These are phyloP conservation scores for Centrapalus pauciflorus DNA, from an alignment of 129 eudicot genomes.

Conservation along the genomic window DNA sequence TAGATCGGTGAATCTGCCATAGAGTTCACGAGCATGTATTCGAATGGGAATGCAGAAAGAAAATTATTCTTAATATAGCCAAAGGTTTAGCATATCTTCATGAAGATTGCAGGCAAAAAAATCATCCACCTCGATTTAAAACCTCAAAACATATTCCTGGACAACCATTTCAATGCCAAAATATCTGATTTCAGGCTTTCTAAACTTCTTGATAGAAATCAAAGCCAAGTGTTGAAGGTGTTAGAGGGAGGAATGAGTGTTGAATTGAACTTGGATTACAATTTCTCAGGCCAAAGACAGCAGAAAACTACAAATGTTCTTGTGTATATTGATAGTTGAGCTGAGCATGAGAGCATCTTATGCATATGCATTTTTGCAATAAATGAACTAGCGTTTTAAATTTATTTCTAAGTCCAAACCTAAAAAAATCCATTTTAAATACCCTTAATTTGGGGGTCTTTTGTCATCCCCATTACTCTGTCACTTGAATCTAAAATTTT, in stretches of 20 bases:
- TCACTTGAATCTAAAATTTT: too few relatives aligned
- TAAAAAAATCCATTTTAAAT: too few relatives aligned
- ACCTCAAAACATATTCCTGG: constrained; percentile 44
- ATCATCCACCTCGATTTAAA: constrained; percentile 37
- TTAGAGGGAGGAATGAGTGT: constrained; percentile 25
- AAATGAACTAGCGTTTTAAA: too few relatives aligned
- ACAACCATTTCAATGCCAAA: constrained; percentile 29
- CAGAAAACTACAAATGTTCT: background rate
- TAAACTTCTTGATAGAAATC: constrained; percentile 30
- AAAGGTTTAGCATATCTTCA: constrained; percentile 53
- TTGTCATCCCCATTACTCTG: too few relatives aligned
- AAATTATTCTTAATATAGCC: constrained; percentile 36
- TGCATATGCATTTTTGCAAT: too few relatives aligned
- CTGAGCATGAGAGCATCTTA: background rate
- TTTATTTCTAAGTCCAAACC: too few relatives aligned
- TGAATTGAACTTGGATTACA: constrained; percentile 20
- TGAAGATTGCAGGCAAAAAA: constrained; percentile 47
- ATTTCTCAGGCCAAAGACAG: constrained; percentile 21
- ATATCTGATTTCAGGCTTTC: constrained; percentile 44
- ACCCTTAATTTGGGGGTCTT: too few relatives aligned
- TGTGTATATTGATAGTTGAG: too few relatives aligned
- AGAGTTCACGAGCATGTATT: constrained; percentile 8
- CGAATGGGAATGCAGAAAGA: constrained; percentile 29
- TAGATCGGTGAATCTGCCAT: constrained; percentile 39
- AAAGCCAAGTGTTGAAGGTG: constrained; percentile 29